Base-by-base conservation (phyloP, 2,329 filamentous ascomycete species). In the Fusarium nisikadoi region DNA sequence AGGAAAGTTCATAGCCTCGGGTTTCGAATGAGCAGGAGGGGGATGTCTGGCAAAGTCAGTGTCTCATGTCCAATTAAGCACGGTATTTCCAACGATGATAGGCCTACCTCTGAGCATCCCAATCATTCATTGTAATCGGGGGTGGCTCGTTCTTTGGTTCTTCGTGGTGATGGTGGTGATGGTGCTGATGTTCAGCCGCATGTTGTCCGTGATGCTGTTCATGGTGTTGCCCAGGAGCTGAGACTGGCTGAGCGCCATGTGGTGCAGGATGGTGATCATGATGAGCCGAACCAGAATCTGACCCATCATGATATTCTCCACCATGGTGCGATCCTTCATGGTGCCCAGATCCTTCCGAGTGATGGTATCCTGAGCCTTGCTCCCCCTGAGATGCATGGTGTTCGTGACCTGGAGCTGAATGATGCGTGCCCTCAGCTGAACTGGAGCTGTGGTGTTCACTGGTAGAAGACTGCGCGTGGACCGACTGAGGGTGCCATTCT, bases 1-100 rank as follows among this genome's bases (percentile, higher is more conserved):
- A 20, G 94, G 94, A 78, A 98, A 93, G 80, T 97, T 94, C 69
- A 89, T 85, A 11, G 94, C 95, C 85, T 98, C 96, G 13, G 95
- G 95, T 78, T 86, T 92, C 9, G 94, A 94, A 77, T 93, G 82
- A 45, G 81, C 62, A 16, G 90, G 90, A 64, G 90, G 90, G 47
- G 90, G 83, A 76, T 91, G 88, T 79, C 91, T 93, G 73, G 39
- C 9, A 54, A 62, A 50, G 64, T 77, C 46, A 76, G 70, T 20
- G 16, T 52, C 43, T 33, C 52, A 29, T 60, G 45, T 29, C 52
- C 36, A 19, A 25, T 12, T 19, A 23, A 35, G 55, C 17, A 35
- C 16, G 43, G 13, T 19, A 47, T n/a, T 25, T 50, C 16, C 20
- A 35, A 16, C 33, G 12, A 19, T 33, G 19, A 42, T 29, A 39